phyloP scores from a whole-genome alignment of 176 grass and related monocot genomes.

The Eremochloa ophiuroides region DNA sequence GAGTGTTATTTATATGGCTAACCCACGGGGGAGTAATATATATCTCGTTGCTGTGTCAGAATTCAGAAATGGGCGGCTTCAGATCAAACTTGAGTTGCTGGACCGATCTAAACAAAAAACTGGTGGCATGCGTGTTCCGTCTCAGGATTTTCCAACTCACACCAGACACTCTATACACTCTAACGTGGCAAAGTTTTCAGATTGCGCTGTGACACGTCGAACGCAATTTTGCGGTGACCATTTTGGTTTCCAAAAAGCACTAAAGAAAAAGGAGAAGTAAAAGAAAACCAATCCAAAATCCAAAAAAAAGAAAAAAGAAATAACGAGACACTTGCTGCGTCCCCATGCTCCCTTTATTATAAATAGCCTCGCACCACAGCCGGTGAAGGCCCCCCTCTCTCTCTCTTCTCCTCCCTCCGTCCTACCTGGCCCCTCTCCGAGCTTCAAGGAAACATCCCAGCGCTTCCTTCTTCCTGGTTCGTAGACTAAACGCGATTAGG shows the following conservation, averaged over 20 bases:
- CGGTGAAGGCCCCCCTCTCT: background rate
- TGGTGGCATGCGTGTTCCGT: background rate
- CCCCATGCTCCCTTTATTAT: conserved; percentile 9
- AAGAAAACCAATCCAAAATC: background rate
- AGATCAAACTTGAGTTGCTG: background rate
- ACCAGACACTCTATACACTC: background rate
- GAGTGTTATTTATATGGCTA: no score
- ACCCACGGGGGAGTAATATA: no score
- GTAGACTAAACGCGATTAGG: conserved; percentile 7
- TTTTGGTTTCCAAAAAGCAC: background rate
- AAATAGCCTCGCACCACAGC: conserved; percentile 42
- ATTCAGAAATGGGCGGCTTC: background rate
- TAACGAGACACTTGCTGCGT: background rate
- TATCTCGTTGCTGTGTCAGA: background rate
- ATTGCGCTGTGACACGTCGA: conserved; percentile 19
- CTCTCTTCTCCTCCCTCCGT: conserved; percentile 20
- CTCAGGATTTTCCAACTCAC: background rate
- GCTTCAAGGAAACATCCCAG: conserved; percentile 42
- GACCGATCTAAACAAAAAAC: background rate
- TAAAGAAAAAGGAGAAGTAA: background rate
- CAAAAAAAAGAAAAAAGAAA: background rate
- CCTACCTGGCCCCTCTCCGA: conserved; percentile 37
- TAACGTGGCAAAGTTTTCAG: conserved; percentile 11
- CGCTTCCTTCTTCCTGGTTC: background rate
- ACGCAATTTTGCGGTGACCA: background rate